Conservation (phyloP, 345 rosid genomes). For the Cardamine occulta region DNA sequence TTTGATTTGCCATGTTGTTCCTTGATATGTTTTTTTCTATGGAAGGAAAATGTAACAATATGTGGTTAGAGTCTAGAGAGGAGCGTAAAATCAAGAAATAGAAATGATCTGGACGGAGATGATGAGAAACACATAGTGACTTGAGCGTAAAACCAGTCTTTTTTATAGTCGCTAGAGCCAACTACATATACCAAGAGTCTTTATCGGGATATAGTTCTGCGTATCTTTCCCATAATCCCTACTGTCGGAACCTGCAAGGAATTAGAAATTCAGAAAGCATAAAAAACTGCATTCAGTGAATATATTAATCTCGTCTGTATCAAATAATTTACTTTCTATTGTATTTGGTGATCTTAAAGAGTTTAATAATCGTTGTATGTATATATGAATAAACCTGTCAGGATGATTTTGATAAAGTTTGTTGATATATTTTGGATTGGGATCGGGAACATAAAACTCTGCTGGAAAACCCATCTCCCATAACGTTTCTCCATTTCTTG, state of each 20-base stretch:
- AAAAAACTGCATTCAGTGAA: not conserved
- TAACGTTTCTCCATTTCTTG: constrained; percentile 83
- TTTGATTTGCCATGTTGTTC: constrained; percentile 80
- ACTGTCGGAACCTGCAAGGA: constrained; percentile 69
- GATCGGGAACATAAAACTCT: constrained; percentile 81
- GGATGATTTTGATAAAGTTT: constrained; percentile 72
- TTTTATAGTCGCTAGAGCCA: constrained; percentile 64
- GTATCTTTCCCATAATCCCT: constrained; percentile 91
- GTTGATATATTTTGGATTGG: constrained; percentile 68
- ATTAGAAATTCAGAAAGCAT: constrained; percentile 5
- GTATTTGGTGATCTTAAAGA: not conserved
- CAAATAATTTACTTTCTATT: not conserved
- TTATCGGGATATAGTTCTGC: constrained; percentile 66
- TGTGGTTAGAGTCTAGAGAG: constrained; percentile 12
- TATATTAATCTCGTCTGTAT: not conserved
- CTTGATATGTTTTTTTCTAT: constrained; percentile 53
- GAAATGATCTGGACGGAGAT: not conserved
- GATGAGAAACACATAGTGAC: constrained; percentile 57
- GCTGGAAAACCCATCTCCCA: constrained; percentile 96
- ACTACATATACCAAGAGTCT: constrained; percentile 71
- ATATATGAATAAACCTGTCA: constrained; percentile 57
- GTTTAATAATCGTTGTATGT: not conserved
- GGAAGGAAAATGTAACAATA: constrained; percentile 7
- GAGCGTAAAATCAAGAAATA: constrained; percentile 1
- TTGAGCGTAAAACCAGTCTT: constrained; percentile 90